These are phyloP conservation scores for Emydomyces testavorans DNA, from an alignment of 2,329 filamentous ascomycete genomes.

Conservation along the genomic window DNA sequence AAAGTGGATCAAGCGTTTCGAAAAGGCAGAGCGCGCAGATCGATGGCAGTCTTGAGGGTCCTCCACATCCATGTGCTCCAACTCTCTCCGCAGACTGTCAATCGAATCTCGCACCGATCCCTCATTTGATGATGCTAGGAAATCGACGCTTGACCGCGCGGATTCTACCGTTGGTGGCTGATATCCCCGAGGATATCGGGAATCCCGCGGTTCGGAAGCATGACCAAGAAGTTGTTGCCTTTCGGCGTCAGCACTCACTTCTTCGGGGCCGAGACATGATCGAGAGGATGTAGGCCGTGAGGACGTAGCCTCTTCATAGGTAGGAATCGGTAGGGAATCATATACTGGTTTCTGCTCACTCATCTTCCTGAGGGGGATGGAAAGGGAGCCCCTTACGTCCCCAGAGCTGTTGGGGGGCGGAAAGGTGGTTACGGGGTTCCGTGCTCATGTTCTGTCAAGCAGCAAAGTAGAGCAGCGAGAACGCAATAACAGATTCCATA, in stretches of 20 bases:
- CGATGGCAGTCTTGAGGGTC: slow-evolving; percentile 43
- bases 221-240: slow-evolving; percentile 61
- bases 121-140: slow-evolving; percentile 44
- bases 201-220: slow-evolving; percentile 33
- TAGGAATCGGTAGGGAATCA: slow-evolving; percentile 60
- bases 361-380: slow-evolving; percentile 25
- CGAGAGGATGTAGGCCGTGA: slow-evolving; percentile 44
- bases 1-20: slow-evolving; percentile 46
- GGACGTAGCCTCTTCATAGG: slow-evolving; percentile 69
- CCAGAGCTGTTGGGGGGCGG: slow-evolving; percentile 14
- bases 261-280: slow-evolving; percentile 42
- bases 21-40: slow-evolving; percentile 33
- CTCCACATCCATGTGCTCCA: slow-evolving; percentile 80
- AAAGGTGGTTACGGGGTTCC: slow-evolving; percentile 18
- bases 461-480: no score
- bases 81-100: slow-evolving; percentile 61
- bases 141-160: slow-evolving; percentile 52
- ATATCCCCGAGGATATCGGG: slow-evolving; percentile 39
- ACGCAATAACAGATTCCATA: no score
- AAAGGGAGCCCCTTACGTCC: slow-evolving; percentile 7
- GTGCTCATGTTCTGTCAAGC: slow-evolving; percentile 11
- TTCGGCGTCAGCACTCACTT: slow-evolving; percentile 60
- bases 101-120: slow-evolving; percentile 44
- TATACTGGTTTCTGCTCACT: slow-evolving; percentile 47
- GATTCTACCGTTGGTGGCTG: slow-evolving; percentile 74